phyloP scores from a whole-genome alignment of 805 yeast species.

The Teunomyces cretensis region DNA sequence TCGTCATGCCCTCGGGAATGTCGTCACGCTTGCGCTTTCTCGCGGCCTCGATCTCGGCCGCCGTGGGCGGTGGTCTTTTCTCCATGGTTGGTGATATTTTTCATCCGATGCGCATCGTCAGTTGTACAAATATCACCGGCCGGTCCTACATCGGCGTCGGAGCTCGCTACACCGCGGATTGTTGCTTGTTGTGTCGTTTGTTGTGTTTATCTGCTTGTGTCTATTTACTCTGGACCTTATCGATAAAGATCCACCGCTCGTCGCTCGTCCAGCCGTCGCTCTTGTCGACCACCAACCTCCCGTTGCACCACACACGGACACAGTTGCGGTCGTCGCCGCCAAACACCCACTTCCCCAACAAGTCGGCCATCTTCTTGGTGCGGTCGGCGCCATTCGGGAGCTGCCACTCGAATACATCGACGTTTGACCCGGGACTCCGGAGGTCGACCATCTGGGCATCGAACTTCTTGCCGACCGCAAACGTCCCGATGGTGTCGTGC shows the following conservation, averaged over 20 bases:
- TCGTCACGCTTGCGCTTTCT: slow-evolving; percentile 10
- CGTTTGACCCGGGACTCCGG: slow-evolving; percentile 48
- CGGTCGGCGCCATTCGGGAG: slow-evolving; percentile 30
- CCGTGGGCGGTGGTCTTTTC: slow-evolving; percentile 10
- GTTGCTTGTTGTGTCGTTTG: no score
- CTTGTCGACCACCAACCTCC: slow-evolving; percentile 57
- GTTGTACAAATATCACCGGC: no score
- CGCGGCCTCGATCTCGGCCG: slow-evolving; percentile 13
- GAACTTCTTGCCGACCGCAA: slow-evolving; percentile 74
- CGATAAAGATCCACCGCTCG: background rate
- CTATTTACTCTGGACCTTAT: background rate
- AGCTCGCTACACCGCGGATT: no score
- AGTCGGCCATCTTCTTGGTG: slow-evolving; percentile 41
- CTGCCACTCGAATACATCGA: slow-evolving; percentile 80
- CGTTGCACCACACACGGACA: slow-evolving; percentile 77
- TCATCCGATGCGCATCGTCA: background rate
- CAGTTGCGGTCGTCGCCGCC: slow-evolving; percentile 94
- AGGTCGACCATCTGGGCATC: slow-evolving; percentile 81
- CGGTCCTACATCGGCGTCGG: no score
- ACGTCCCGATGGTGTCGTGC: slow-evolving; percentile 61
- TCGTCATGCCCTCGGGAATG: slow-evolving; percentile 86
- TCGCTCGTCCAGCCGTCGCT: slow-evolving; percentile 4
- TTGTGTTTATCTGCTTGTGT: no score
- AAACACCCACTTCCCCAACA: slow-evolving; percentile 87
- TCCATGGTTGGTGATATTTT: slow-evolving; percentile 1